phyloP scores from a whole-genome alignment of 2,329 filamentous ascomycete species.

The Aureobasidium subglaciale region DNA sequence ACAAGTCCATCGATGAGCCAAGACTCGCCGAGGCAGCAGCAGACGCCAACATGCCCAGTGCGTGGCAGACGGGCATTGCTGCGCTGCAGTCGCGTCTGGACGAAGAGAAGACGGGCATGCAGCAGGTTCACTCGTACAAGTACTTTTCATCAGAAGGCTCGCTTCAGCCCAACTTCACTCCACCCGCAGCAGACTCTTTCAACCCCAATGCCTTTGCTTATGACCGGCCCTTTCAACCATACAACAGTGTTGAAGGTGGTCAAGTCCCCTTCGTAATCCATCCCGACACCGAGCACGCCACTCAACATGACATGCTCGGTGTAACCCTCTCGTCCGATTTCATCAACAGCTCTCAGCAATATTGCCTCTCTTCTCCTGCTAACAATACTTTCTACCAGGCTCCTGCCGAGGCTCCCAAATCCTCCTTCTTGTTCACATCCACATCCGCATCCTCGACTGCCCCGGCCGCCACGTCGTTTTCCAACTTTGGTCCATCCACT shows the following conservation, averaged over 20 bases:
- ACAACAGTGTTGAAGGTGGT: slow-evolving; percentile 7
- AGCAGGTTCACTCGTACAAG: not conserved
- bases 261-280: not conserved
- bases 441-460: not conserved
- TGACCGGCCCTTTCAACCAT: not conserved
- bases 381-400: not conserved
- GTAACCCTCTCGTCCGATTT: not conserved
- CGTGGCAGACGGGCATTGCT: slow-evolving; percentile 7
- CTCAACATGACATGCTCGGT: slow-evolving; percentile 6
- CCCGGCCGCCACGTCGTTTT: not conserved
- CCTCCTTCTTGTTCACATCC: slow-evolving; percentile 1
- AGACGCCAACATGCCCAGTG: not conserved
- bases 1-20: not conserved
- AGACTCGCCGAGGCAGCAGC: not conserved
- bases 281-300: not conserved
- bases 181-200: not conserved
- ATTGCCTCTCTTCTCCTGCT: not conserved
- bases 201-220: not conserved
- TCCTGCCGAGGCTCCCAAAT: not conserved
- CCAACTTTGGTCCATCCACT: slow-evolving; percentile 8
- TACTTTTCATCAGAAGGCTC: not conserved
- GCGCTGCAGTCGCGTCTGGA: slow-evolving; percentile 2
- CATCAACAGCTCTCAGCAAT: not conserved
- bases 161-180: not conserved
- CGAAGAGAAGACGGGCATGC: not conserved